A percentile compares a stretch with the other conserved stretches of the same genome.
phyloP scores from a whole-genome alignment of 331 rosid species.

The Ulmus americana region DNA sequence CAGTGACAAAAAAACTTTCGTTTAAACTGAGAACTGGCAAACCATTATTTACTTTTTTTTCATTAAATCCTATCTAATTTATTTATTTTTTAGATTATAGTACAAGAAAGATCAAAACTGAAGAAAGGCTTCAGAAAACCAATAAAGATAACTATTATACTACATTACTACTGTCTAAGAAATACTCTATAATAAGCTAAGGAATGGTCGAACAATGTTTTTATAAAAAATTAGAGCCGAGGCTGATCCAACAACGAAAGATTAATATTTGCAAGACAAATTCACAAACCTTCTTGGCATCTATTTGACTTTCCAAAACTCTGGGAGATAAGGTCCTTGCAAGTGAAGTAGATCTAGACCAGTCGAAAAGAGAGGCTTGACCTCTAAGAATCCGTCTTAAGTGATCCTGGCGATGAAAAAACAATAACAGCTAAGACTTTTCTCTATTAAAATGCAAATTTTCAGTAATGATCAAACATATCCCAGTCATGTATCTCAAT shows the following conservation, averaged over 20 bases:
- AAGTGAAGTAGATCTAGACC: conserved; percentile 88
- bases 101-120: not conserved
- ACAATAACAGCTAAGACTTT: not conserved
- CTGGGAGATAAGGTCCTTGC: conserved; percentile 95
- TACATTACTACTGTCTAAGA: too few relatives aligned
- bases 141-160: too few relatives aligned
- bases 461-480: too few relatives aligned
- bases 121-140: not conserved
- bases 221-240: conserved; percentile 2
- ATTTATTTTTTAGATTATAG: not conserved
- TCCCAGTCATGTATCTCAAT: too few relatives aligned
- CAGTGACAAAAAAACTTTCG: not conserved
- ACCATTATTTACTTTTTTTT: too few relatives aligned
- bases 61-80: not conserved
- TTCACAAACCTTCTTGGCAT: conserved; percentile 83
- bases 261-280: conserved; percentile 21
- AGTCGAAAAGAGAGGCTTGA: conserved; percentile 91
- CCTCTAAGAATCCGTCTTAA: conserved; percentile 93
- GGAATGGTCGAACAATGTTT: not conserved
- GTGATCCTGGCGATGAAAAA: conserved; percentile 63
- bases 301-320: conserved; percentile 95
- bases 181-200: not conserved
- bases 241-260: conserved; percentile 14
- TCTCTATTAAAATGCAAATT: not conserved
- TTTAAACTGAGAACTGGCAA: not conserved